Conservation (phyloP, 2,329 filamentous ascomycete genomes). For the Microsporum ferrugineum region DNA sequence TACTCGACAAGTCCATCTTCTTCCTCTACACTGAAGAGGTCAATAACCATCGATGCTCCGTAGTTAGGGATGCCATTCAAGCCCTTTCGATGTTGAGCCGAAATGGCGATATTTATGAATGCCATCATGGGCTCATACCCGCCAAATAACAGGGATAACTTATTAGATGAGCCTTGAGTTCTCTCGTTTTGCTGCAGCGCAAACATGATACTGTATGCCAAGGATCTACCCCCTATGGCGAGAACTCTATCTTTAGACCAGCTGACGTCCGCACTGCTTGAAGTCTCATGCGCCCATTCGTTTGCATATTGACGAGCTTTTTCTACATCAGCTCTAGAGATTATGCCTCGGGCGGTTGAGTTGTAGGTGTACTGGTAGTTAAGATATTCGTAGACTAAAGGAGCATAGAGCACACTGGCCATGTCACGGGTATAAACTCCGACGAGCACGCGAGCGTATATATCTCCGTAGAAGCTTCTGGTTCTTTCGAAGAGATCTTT, state of each 20-base stretch:
- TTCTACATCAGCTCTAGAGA: constrained; percentile 24
- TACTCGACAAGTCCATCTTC: constrained; percentile 21
- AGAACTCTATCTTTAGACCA: constrained; percentile 21
- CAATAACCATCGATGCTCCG: constrained; percentile 41
- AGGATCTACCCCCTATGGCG: constrained; percentile 34
- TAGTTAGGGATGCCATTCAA: constrained; percentile 39
- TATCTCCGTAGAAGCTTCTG: constrained; percentile 35
- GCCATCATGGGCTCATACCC: constrained; percentile 40
- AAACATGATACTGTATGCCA: constrained; percentile 30
- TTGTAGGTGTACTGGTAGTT: constrained; percentile 46
- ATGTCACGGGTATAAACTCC: constrained; percentile 28
- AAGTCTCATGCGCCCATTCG: constrained; percentile 27
- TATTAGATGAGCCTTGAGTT: constrained; percentile 27
- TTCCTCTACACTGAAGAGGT: constrained; percentile 37
- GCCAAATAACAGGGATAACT: constrained; percentile 41
- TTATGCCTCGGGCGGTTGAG: constrained; percentile 25
- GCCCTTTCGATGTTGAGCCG: constrained; percentile 6
- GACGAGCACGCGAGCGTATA: constrained; percentile 36
- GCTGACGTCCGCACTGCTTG: constrained; percentile 12
- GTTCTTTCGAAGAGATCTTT: constrained; percentile 30
- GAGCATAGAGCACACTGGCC: constrained; percentile 43
- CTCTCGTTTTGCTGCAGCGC: constrained; percentile 31
- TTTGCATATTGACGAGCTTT: constrained; percentile 39
- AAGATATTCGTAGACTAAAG: constrained; percentile 46
- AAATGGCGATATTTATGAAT: constrained; percentile 36